Percentiles rank a stretch among this genome's conserved stretches.
phyloP scores from a whole-genome alignment of 768 basidiomycete species.

The Udeniomyces megalosporus region DNA sequence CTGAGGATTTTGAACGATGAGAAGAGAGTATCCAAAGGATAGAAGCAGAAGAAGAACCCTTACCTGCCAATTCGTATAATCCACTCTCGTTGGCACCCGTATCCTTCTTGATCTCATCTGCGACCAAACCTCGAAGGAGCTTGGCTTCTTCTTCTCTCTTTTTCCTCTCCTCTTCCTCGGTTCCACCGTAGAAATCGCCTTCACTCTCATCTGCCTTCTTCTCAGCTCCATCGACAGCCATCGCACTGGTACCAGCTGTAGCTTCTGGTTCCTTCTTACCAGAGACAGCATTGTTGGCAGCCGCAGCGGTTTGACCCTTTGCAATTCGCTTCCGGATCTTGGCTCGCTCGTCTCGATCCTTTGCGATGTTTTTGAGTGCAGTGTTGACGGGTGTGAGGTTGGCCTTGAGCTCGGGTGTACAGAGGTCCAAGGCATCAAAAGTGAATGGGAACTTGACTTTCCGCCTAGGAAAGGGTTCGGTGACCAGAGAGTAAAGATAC shows the following conservation, averaged over 20 bases:
- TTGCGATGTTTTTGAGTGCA: slow-evolving; percentile 61
- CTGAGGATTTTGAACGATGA: too few relatives aligned
- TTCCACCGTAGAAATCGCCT: slow-evolving; percentile 7
- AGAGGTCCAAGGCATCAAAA: slow-evolving; percentile 15
- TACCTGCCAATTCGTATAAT: slow-evolving; percentile 80
- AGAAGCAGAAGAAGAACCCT: slow-evolving; percentile 25
- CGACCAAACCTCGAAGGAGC: slow-evolving; percentile 49
- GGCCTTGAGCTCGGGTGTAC: slow-evolving; percentile 55
- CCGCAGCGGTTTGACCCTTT: slow-evolving; percentile 21
- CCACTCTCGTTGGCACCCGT: slow-evolving; percentile 60
- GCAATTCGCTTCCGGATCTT: slow-evolving; percentile 51
- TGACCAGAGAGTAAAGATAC: background rate
- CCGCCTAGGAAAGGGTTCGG: slow-evolving; percentile 23
- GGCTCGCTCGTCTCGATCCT: slow-evolving; percentile 63
- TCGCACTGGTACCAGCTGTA: background rate
- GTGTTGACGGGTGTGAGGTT: slow-evolving; percentile 56
- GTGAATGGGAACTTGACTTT: slow-evolving; percentile 80
- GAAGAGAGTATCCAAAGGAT: background rate
- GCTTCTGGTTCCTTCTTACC: background rate
- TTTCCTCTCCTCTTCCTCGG: slow-evolving; percentile 23
- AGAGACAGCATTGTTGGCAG: slow-evolving; percentile 1
- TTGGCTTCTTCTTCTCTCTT: slow-evolving; percentile 45
- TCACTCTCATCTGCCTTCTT: background rate
- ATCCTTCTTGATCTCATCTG: slow-evolving; percentile 48
- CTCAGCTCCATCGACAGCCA: background rate